Conservation (phyloP, 2,329 filamentous ascomycete species). For the Elsinoe fawcettii region DNA sequence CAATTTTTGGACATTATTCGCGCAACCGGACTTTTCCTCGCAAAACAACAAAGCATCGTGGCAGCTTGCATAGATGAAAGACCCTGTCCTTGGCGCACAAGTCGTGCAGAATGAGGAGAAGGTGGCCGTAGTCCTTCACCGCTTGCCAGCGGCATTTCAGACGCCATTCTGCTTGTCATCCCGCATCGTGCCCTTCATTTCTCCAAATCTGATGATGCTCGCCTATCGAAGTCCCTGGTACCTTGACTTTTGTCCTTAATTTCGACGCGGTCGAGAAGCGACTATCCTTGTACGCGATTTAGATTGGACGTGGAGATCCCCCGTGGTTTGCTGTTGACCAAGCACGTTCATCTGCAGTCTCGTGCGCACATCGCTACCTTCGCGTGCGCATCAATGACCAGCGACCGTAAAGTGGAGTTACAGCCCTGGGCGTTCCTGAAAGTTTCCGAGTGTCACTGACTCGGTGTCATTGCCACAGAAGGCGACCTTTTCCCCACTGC, state of each 20-base stretch:
- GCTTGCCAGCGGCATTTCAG: constrained; percentile 11
- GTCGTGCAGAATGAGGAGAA: neutral
- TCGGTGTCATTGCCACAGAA: neutral
- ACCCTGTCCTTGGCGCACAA: constrained; percentile 1
- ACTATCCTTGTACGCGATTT: neutral
- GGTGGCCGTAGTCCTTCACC: neutral
- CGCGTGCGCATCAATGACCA: constrained; percentile 6
- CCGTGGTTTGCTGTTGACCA: neutral
- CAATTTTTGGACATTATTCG: constrained; percentile 1
- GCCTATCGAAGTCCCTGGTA: constrained; percentile 8
- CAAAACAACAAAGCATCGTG: neutral
- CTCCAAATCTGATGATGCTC: constrained; percentile 1
- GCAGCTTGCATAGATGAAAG: neutral
- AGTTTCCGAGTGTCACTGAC: neutral
- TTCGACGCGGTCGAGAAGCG: constrained; percentile 8
- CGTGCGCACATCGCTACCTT: constrained; percentile 4
- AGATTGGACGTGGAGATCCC: constrained; percentile 3
- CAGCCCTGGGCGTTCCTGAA: constrained; percentile 6
- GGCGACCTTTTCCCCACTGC: constrained; percentile 4
- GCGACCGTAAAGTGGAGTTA: neutral
- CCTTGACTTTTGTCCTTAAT: neutral
- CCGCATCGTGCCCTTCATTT: neutral
- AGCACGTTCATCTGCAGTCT: neutral
- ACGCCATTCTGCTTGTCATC: constrained; percentile 7
- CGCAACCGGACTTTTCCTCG: neutral